phyloP scores from a whole-genome alignment of 176 grass and related monocot genomes.

The Hsuehochloa calcarea region DNA sequence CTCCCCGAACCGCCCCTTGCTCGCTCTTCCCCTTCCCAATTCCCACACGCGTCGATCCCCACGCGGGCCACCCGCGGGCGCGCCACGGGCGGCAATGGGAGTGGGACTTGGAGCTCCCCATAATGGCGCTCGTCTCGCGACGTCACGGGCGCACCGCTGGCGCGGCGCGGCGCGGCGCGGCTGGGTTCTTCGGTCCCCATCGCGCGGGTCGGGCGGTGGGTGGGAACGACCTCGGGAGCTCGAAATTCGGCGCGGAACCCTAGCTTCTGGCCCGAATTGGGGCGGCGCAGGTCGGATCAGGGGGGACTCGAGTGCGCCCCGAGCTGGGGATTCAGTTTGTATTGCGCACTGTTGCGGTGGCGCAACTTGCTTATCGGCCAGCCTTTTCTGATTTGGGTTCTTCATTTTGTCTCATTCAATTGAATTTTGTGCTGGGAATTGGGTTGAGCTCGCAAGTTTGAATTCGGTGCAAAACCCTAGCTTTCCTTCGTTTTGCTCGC shows the following conservation, averaged over 20 bases:
- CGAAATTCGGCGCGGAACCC: conserved; percentile 11
- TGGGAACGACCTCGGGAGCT: neutral
- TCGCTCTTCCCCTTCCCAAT: neutral
- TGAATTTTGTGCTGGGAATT: neutral
- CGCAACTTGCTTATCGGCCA: neutral
- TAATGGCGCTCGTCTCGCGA: neutral
- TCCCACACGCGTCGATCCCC: neutral
- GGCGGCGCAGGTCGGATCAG: neutral
- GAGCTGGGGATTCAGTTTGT: neutral
- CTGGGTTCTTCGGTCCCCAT: neutral
- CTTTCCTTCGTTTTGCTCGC: neutral
- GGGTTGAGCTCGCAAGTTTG: neutral
- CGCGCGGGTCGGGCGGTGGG: neutral
- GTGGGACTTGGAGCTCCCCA: neutral
- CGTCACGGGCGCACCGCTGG: neutral
- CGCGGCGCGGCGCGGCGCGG: neutral
- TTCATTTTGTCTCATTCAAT: neutral
- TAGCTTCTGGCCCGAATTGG: neutral
- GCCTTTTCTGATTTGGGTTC: neutral
- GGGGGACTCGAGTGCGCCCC: neutral
- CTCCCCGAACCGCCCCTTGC: neutral
- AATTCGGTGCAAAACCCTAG: neutral
- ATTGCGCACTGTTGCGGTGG: neutral
- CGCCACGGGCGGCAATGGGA: neutral
- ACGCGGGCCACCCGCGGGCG: neutral